These are phyloP conservation scores for Euphorbia schlechtendalii DNA, from an alignment of 441 rosid species.

Conservation along the genomic window DNA sequence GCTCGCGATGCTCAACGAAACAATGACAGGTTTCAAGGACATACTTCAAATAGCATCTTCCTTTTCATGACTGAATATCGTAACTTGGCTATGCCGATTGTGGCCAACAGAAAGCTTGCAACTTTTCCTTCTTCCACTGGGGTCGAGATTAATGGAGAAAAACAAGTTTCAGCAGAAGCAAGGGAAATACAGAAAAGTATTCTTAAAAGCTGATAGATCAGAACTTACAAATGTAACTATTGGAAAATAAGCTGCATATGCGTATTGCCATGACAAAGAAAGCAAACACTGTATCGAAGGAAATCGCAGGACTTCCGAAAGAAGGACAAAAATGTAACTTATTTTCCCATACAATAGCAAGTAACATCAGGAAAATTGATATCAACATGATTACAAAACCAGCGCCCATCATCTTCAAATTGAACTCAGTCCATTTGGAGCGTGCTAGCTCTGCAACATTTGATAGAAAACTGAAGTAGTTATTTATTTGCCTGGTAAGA, in stretches of 20 bases:
- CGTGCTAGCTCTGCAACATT: slow-evolving; percentile 79
- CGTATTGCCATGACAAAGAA: slow-evolving; percentile 53
- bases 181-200: slow-evolving; percentile 10
- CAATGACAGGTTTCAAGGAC: slow-evolving; percentile 22
- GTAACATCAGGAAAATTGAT: slow-evolving; percentile 46
- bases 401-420: slow-evolving; percentile 65
- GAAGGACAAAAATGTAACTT: slow-evolving; percentile 21
- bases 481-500: slow-evolving; percentile 46
- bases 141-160: slow-evolving; percentile 21
- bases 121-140: slow-evolving; percentile 98
- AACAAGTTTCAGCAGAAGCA: slow-evolving; percentile 13
- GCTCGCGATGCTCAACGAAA: not conserved
- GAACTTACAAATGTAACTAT: slow-evolving; percentile 88
- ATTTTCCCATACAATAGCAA: slow-evolving; percentile 36
- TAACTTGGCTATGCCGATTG: slow-evolving; percentile 66
- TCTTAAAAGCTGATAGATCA: slow-evolving; percentile 2
- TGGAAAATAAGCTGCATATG: slow-evolving; percentile 87
- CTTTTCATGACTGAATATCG: slow-evolving; percentile 51
- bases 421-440: slow-evolving; percentile 95
- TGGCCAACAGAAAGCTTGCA: slow-evolving; percentile 81
- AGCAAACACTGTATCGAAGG: slow-evolving; percentile 40
- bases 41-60: slow-evolving; percentile 58
- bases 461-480: slow-evolving; percentile 59
- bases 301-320: slow-evolving; percentile 35
- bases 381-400: slow-evolving; percentile 64